Base-by-base conservation (phyloP, 345 rosid species). In the Eucalyptus camaldulensis region DNA sequence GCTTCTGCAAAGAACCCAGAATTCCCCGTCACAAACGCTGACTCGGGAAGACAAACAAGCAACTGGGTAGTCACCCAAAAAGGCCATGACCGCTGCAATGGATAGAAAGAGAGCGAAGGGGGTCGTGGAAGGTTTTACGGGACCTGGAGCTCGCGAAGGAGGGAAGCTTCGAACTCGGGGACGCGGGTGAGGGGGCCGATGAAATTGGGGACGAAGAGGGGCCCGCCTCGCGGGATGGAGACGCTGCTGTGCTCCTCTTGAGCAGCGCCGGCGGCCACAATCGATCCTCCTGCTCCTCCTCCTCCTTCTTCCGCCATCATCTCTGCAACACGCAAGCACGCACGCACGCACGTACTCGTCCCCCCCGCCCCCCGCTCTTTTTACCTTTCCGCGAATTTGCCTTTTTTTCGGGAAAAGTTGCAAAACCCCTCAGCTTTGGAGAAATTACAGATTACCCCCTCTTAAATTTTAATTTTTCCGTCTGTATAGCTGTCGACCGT, bases 211-310 rank as follows among this genome's bases (percentile, higher is more conserved):
- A 89, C 27, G 88, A 91, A 95, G 85, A 95, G 90, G 37, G 96
- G 96, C 1, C 97, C 96, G 6, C 97, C 97, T 27, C 92, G 91
- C 16, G 94, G 92, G 37, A 92, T 86, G 40, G 91, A 88, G 21
- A 65, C 53, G 29, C 88, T 49, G 19, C 49, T 33, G 22, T 15
- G 45, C 54, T 90, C 89, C n/a, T 86, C 90, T 76, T 76, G 83
- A 76, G 83, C 45, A 6, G 47, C 25, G 83, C 83, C 27, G 83
- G 15, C 6, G 83, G 83, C 43, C 83, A 76, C 47, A 12, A 43
- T 76, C 43, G 83, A 37, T 40, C 24, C 83, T 76, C 43, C 45
- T 40, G 13, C 83, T 76, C 43, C 45, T 72, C 43, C 83, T 40
- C 1, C 83, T 37, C 31, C 43, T 69, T 40, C 83, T 76, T 76